These are phyloP conservation scores for Rhynchospora breviuscula DNA, from an alignment of 176 grass and related monocot genomes.

Conservation along the genomic window DNA sequence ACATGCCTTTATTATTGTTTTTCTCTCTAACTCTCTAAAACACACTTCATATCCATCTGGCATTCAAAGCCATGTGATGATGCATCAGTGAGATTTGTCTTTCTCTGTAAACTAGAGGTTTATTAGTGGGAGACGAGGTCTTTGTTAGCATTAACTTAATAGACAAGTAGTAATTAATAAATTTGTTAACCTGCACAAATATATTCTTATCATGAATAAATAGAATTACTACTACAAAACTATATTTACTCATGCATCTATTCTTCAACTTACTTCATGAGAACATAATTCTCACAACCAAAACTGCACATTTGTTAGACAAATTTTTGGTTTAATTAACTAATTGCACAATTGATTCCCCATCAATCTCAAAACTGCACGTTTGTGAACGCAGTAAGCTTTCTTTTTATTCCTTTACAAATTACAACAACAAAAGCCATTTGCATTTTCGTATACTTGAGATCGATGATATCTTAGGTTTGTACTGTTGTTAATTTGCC, in stretches of 20 bases:
- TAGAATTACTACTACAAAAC: too few species aligned
- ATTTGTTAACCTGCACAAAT: not conserved
- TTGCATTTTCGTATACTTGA: too few species aligned
- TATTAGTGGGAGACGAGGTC: conserved; percentile 3
- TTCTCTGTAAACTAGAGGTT: not conserved
- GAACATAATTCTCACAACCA: not conserved
- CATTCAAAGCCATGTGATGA: conserved; percentile 41
- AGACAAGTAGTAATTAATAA: not conserved
- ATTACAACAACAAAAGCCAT: too few species aligned
- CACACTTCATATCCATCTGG: conserved; percentile 43
- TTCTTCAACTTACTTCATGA: not conserved
- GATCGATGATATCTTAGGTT: too few species aligned
- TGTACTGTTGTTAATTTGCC: too few species aligned
- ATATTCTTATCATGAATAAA: not conserved
- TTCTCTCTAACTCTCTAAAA: not conserved
- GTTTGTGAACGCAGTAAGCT: too few species aligned
- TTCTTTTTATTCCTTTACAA: too few species aligned
- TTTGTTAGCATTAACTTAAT: not conserved
- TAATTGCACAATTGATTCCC: not conserved
- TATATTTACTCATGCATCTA: too few species aligned
- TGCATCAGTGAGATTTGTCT: conserved; percentile 17
- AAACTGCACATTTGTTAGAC: not conserved
- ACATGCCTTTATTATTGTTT: not conserved
- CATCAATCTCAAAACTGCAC: not conserved
- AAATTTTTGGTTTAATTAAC: not conserved